Base-by-base conservation (phyloP, 176 grass and related monocot genomes). In the Areca catechu region DNA sequence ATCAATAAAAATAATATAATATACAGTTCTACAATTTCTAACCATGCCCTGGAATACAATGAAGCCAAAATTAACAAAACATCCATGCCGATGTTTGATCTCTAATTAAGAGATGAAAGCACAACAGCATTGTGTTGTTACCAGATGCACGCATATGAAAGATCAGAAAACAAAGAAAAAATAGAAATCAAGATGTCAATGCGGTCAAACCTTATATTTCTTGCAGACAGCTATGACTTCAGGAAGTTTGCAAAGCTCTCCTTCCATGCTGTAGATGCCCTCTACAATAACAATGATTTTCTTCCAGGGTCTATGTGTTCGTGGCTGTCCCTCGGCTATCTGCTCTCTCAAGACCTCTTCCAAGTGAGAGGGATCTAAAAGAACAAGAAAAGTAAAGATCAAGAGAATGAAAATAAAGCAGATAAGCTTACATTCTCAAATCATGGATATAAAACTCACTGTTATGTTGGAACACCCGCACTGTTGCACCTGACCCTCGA, bases 241-340 rank as follows among this genome's bases (percentile, higher is more conserved):
- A 71, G 88, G 88, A 17, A 92, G 79, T 69, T 86, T 92, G 80
- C 88, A 86, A 20, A 92, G 71, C 68, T 92, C 83, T 43, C 88
- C 88, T 80, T 92, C 88, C 88, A 92, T 92, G 60, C 88, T 92
- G 37, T 92, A 92, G 54, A 92, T 92, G 56, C 88, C 83, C 76
- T 92, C 88, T 12, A 92, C 79, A 71, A 92, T 80, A 55, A 92
- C 88, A 80, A 95, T 85, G 49, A 95, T 95, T 76, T 88, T 95
- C 68, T 85, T 95, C 89, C 89, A 95, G 20, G 80, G 70, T 65
- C 75, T 75, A 66, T 84, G 77, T 14, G 78, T 95, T 53, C 89
- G 63, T 67, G 89, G 89, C 43, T 92, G 88, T 51, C 88, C 83
- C 34, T 66, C 72, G 57, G 88, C 79, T 79, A 92, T 92, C 71